Evolutionary conservation across 495 filamentous ascomycete species (phyloP).

Genomic region (Usnea hakonensis): DNA sequence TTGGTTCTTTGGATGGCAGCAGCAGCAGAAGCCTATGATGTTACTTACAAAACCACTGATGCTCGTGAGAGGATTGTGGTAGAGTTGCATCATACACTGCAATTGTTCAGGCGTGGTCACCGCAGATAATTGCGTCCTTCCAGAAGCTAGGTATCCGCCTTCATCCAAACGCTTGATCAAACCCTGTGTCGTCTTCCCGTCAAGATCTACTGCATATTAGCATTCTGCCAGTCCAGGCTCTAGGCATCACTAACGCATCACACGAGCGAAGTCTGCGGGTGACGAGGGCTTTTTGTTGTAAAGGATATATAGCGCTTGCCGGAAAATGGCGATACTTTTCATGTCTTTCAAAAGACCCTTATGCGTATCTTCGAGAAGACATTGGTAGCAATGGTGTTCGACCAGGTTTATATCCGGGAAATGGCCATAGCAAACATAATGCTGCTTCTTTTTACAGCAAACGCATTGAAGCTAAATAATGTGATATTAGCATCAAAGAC

Average conservation of each 20-base stretch:
- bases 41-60: constrained; percentile 15
- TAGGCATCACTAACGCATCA: constrained; percentile 22
- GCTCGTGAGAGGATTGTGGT: constrained; percentile 17
- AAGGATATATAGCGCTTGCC: constrained; percentile 29
- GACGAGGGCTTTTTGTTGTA: constrained; percentile 24
- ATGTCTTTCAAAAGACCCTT: constrained; percentile 29
- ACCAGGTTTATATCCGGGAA: constrained; percentile 27
- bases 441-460: constrained; percentile 43
- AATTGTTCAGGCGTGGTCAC: constrained; percentile 7
- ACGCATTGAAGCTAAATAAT: constrained; percentile 35
- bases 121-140: neutral
- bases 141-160: constrained; percentile 12
- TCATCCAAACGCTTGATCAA: constrained; percentile 16
- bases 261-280: constrained; percentile 26
- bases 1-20: neutral
- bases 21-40: neutral
- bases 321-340: constrained; percentile 29
- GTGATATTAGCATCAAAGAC: constrained; percentile 16
- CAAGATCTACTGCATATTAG: constrained; percentile 11
- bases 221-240: neutral
- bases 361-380: constrained; percentile 37
- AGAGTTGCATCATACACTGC: constrained; percentile 1
- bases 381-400: constrained; percentile 43
- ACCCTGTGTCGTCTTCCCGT: constrained; percentile 23
- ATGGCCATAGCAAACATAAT: constrained; percentile 44